Base-by-base conservation (phyloP, 805 yeast genomes). In the Kodamaea nitidulidarum region DNA sequence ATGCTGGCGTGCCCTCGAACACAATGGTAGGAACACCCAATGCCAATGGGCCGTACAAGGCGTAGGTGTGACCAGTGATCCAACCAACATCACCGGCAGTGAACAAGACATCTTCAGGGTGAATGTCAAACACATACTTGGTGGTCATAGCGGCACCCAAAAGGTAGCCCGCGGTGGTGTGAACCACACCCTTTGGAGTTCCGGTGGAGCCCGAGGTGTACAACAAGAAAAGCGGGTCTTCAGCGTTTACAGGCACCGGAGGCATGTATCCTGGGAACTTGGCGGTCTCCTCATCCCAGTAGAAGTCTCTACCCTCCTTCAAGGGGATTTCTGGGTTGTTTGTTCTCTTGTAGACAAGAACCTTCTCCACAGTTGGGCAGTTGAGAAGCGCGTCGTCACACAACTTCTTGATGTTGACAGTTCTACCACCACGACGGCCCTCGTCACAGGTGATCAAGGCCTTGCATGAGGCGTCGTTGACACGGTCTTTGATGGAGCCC, bases 81-180 rank as follows among this genome's bases (percentile, higher is more conserved):
- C 95, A 85, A 54, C 95, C 95, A 39, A 85, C 83, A 65, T 85
- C 95, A 58, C 93, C 95, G 21, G 95, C 93, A 12, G 93, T 84
- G 72, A 85, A 85, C 41, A 85, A 70, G 10, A 78, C 69, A 57
- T 85, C 95, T 42, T 81, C 80, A 30, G 75, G 73, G 53, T 84
- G 88, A 29, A 83, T 71, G 61, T 85, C 95, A 61, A 85, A 85
- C 32, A 78, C 75, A 55, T 85, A 85, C 55, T 80, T 80, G 52
- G 88, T 80, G 35, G 91, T 78, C 55, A 84, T 49, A 41, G 81
- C 69, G 14, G 93, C 88, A 44, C 85, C 84, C 42, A 85, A 67
- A 45, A 85, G 65, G 59, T 79, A 85, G 40, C 95, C 95, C 30
- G 82, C 93, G 42, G 93, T 84, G 32, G 83, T 63, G 63, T 85